Evolutionary conservation across 306 rosid genomes (phyloP), one percentile per base, ranked within the genome.

Genomic region (Comarum palustre): DNA sequence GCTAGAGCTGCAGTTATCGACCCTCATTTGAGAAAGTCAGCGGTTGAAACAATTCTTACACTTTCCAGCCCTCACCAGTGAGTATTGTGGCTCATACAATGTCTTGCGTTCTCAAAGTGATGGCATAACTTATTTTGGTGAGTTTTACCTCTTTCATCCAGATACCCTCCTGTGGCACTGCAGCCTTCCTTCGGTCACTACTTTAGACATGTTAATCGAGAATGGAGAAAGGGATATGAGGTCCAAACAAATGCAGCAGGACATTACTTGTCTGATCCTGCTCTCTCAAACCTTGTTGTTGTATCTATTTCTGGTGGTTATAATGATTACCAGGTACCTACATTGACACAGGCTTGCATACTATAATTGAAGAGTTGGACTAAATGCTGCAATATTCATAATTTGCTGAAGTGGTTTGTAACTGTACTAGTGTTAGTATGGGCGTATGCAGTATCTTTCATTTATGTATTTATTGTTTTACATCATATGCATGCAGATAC

Each of bases 1-100:
- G 97, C 99, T 68, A 95, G 97, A 90, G 99, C 97, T 74, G 97
- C 93, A 68, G 84, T 86, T 73, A 61, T 87, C 69, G 92, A 90
- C 81, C 96, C 92, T 62, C 88, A 74, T 66, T 87, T 95, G 74
- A 88, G 91, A 86, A 90, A 86, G 79, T 90, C 95, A 70, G 93
- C 92, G 14, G 96, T 95, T 82, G 88, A 88, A 85, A 95, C 99
- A 78, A 71, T 95, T 83, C 85, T 91, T 80, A 95, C 99, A 51
- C 96, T 95, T 71, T 91, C 97, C 77, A 84, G 90, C 76, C 96
- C 97, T 36, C 99, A 95, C 78, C 97, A 91, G 97, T 95, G 85
- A 83, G 92, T 69, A 68, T 73, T 59, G 29, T 69, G 22, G 51
- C 46, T 76, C 8, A 34, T 60, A 34, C 71, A 25, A 19, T 70